Conservation (phyloP, 768 basidiomycete genomes). For the Suillus paluster region DNA sequence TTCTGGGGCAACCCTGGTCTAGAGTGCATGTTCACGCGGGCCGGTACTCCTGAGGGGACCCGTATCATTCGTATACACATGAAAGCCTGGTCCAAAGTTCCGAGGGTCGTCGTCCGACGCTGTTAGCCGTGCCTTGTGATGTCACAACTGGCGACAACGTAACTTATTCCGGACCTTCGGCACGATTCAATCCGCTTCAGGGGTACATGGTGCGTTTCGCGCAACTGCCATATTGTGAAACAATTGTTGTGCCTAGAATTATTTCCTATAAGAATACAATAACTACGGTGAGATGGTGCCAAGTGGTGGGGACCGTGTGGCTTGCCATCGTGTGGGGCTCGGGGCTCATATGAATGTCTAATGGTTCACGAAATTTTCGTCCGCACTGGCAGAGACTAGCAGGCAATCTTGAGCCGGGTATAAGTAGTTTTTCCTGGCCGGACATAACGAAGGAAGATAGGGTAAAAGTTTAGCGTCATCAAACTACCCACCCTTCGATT, state of each 20-base stretch:
- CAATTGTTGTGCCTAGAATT: background rate
- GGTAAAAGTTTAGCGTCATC: background rate
- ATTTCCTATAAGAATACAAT: background rate
- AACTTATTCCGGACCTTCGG: background rate
- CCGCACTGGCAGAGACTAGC: too few relatives aligned
- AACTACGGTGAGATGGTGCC: background rate
- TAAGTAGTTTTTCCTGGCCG: background rate
- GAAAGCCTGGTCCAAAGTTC: background rate
- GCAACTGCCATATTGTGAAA: background rate
- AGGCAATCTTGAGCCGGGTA: background rate
- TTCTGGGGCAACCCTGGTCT: background rate
- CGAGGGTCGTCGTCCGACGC: background rate
- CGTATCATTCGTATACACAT: slow-evolving; percentile 2
- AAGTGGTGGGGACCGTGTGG: background rate
- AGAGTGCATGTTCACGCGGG: background rate
- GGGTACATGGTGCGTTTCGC: background rate
- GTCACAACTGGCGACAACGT: background rate
- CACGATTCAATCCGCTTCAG: background rate
- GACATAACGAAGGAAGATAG: background rate
- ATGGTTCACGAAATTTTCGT: background rate
- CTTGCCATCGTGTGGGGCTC: background rate
- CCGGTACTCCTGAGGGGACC: slow-evolving; percentile 1
- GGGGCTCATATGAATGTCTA: background rate
- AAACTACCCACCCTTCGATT: background rate
- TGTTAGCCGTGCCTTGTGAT: slow-evolving; percentile 3